A percentile compares a stretch with the other conserved stretches of the same genome.
Evolutionary conservation across 192 early-diverging fungal species (phyloP).

Genomic region (Dissophora globulifera): DNA sequence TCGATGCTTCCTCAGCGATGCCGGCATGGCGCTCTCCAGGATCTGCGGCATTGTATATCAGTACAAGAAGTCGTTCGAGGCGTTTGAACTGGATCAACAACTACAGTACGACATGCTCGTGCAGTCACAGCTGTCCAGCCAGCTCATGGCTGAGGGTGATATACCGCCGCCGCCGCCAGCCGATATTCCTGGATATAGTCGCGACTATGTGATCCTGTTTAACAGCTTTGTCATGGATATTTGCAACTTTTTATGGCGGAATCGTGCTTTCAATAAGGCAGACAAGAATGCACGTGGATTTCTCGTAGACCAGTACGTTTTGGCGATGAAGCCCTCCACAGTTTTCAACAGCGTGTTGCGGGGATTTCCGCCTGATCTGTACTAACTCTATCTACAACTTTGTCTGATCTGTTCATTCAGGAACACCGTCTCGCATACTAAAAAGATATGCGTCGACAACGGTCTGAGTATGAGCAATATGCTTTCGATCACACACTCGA

Average conservation of each 20-base stretch:
- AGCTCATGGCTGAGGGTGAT: neutral
- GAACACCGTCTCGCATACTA: slow-evolving; percentile 1
- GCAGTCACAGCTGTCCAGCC: slow-evolving; percentile 13
- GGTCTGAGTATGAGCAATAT: slow-evolving; percentile 29
- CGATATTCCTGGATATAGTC: slow-evolving; percentile 40
- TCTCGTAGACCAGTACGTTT: slow-evolving; percentile 48
- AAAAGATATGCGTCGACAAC: slow-evolving; percentile 18
- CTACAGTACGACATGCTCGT: slow-evolving; percentile 37
- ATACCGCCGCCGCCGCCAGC: neutral
- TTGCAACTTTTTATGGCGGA: slow-evolving; percentile 61
- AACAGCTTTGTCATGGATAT: slow-evolving; percentile 67
- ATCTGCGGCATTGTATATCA: slow-evolving; percentile 60
- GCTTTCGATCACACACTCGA: slow-evolving; percentile 53
- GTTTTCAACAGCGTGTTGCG: neutral
- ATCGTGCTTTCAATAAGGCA: slow-evolving; percentile 52
- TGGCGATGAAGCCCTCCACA: neutral
- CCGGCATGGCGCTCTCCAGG: slow-evolving; percentile 58
- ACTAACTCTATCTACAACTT: neutral
- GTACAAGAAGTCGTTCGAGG: slow-evolving; percentile 57
- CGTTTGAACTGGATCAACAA: slow-evolving; percentile 44
- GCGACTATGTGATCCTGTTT: slow-evolving; percentile 58
- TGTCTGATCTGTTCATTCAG: slow-evolving; percentile 19
- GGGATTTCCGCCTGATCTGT: neutral
- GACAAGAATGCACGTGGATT: slow-evolving; percentile 55
- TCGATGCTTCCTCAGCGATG: slow-evolving; percentile 56